phyloP scores from a whole-genome alignment of 352 stramenopile genomes.

The Globisporangium echinulatum region DNA sequence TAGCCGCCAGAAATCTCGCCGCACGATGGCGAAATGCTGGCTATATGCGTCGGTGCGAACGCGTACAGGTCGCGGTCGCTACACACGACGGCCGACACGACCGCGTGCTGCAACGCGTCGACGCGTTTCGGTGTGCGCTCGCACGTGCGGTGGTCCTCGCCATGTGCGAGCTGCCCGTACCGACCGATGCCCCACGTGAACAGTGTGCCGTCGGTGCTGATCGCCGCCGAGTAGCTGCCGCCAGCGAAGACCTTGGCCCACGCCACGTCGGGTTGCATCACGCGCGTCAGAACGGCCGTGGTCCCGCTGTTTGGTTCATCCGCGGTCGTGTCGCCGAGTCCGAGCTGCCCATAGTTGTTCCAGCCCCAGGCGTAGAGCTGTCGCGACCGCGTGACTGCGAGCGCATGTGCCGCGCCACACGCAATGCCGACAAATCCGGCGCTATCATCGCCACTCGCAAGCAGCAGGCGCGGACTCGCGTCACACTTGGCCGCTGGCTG shows the following conservation, averaged over 20 bases:
- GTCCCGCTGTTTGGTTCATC: constrained; percentile 8
- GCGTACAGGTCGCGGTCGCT: constrained; percentile 36
- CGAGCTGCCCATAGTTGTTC: constrained; percentile 77
- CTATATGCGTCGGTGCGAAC: constrained; percentile 57
- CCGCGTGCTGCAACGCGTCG: constrained; percentile 24
- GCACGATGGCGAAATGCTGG: constrained; percentile 31
- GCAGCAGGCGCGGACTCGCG: constrained; percentile 19
- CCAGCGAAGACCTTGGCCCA: constrained; percentile 57
- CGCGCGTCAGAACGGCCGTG: constrained; percentile 12
- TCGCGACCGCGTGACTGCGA: constrained; percentile 52
- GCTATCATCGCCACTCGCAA: constrained; percentile 20
- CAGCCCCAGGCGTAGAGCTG: constrained; percentile 71
- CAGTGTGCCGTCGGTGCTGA: constrained; percentile 28
- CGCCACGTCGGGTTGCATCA: constrained; percentile 14
- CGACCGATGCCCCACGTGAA: constrained; percentile 53
- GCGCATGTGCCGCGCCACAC: constrained; percentile 55
- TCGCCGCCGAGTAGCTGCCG: constrained; percentile 50
- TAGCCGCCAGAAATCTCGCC: constrained; percentile 54
- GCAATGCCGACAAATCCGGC: constrained; percentile 50
- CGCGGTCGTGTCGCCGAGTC: constrained; percentile 26
- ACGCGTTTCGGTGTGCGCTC: constrained; percentile 35
- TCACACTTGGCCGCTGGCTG: constrained; percentile 13
- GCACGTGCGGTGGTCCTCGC: constrained; percentile 1
- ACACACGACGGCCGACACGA: constrained; percentile 45
- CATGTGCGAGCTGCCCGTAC: constrained; percentile 48